Base-by-base conservation (phyloP, 225 moss, liverwort and hornwort genomes). In the Asterella californica region DNA sequence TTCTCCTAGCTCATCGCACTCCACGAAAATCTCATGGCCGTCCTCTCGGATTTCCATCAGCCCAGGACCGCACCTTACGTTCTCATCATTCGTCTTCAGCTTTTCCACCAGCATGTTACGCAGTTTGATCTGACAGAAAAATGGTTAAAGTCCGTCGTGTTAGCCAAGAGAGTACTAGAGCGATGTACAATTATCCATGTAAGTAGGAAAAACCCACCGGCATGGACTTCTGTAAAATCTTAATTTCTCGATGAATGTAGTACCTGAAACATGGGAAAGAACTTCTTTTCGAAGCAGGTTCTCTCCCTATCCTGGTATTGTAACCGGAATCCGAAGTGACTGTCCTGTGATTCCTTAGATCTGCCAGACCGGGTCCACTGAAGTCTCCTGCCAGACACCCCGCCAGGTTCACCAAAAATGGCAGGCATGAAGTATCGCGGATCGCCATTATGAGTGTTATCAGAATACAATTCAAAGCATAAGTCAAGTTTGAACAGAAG, bases 231-330 rank as follows among this genome's bases (percentile, higher is more conserved):
- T 15, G 11, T 21, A 0, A 0, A 6, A 19, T 21, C 1, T 32
- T 37, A 37, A 19, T 15, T 8, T 37, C 3, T 21, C 10, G 4
- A 38, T 37, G 42, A 19, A 42, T 37, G 38, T 42, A 24, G 69
- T 33, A 69, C 69, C 38, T 69, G 72, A 48, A 72, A 72, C 10
- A 15, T 70, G 70, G 45, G 46, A 37, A 70, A 70, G 24, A 70
- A 70, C 4, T 45, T 22, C 11, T 11, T 70, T 25, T 45, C 5
- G 22, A 70, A 42, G 46, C 25, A 47, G 5, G 70, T 70, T 8
- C 14, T 45, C 45, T 70, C 70, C 70, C 25, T 33, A 10, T 70
- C 70, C 19, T 70, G 6, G 46, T 45, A 70, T 24, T 47, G 70
- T 14, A 70, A 24, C 19, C 70, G 42, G 9, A 46, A 70, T 2